Evolutionary conservation across 2,329 filamentous ascomycete species (phyloP), one percentile per base, ranked within the genome.

Genomic region (Cercospora zeae-maydis): DNA sequence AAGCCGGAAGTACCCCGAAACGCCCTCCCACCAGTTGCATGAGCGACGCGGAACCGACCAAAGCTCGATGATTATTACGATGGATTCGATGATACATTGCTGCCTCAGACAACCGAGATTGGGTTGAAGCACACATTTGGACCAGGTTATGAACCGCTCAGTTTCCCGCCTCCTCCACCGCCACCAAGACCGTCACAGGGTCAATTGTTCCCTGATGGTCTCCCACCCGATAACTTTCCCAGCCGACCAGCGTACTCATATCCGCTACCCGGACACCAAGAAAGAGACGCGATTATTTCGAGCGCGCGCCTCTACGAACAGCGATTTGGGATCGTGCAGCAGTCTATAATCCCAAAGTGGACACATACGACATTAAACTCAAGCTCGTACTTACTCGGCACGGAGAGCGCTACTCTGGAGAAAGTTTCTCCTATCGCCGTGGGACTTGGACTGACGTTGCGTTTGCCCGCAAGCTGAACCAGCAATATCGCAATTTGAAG

Each of bases 271-370:
- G 42, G 21, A n/a, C 31, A 33, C 27, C 47, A 33, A 14, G 57
- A 47, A 59, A 52, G 33, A 56, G 61, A 13, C 21, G 27, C 16
- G 58, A 59, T 24, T 61, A 49, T 34, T 8, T 63, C 14, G 5
- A n/a, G 10, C 14, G 47, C 19, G 58, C 56, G 11, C 63, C 63
- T 39, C 37, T 60, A 27, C 37, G 21, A 16, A 59, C 58, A 52
- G 64, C 59, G 9, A 64, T 67, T 3, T 67, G 66, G 66, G 55
- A 49, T 10, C 61, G 66, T 47, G 65, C 65, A 19, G 64, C 64
- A n/a, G 51, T 52, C 9, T 55, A 37, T 45, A 39, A 49, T 13
- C 7, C 47, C 9, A 21, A 37, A 10, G 31, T 47, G 11, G 49
- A 55, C 0, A 42, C 27, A 31, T 54, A 65, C 5, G 59, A 57